A percentile compares a stretch with the other conserved stretches of the same genome.
These are phyloP conservation scores for Phytophthora pisi DNA, from an alignment of 352 stramenopile genomes.

Conservation along the genomic window DNA sequence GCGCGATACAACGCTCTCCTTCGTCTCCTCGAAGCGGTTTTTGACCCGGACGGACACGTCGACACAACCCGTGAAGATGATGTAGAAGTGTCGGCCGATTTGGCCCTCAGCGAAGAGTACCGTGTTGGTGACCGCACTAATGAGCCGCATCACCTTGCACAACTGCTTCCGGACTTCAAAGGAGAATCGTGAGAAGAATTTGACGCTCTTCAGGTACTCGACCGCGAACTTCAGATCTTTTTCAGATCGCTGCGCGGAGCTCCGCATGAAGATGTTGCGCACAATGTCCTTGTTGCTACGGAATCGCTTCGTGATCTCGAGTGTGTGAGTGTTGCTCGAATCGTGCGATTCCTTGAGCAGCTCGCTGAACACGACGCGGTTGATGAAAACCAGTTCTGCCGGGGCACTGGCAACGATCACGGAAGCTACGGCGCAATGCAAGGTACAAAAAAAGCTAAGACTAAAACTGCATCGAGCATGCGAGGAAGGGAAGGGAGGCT, in stretches of 20 bases:
- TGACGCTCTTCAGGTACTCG: conserved; percentile 87
- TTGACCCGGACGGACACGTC: conserved; percentile 74
- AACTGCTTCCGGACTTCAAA: conserved; percentile 88
- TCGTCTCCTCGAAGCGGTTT: conserved; percentile 75
- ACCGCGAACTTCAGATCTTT: conserved; percentile 88
- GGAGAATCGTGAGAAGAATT: conserved; percentile 86
- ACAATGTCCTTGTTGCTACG: conserved; percentile 89
- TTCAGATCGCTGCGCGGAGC: conserved; percentile 68
- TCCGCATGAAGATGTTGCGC: conserved; percentile 82
- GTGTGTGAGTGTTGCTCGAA: conserved; percentile 36
- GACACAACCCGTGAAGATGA: conserved; percentile 77
- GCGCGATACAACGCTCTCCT: conserved; percentile 69
- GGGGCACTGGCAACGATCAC: conserved; percentile 52
- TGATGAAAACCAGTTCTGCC: conserved; percentile 75
- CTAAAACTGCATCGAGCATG: not conserved
- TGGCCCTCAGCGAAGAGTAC: conserved; percentile 84
- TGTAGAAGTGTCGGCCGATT: conserved; percentile 82
- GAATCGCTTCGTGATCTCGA: conserved; percentile 82
- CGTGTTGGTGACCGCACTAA: conserved; percentile 81
- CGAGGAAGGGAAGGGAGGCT: not conserved
- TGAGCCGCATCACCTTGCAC: conserved; percentile 81
- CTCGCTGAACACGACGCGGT: conserved; percentile 68
- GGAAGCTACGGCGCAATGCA: conserved; percentile 44
- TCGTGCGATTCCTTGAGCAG: conserved; percentile 71
- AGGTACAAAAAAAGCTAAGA: conserved; percentile 1